A percentile compares a stretch with the other conserved stretches of the same genome.
phyloP scores from a whole-genome alignment of 768 basidiomycete species.

The Tulasnella sp. region DNA sequence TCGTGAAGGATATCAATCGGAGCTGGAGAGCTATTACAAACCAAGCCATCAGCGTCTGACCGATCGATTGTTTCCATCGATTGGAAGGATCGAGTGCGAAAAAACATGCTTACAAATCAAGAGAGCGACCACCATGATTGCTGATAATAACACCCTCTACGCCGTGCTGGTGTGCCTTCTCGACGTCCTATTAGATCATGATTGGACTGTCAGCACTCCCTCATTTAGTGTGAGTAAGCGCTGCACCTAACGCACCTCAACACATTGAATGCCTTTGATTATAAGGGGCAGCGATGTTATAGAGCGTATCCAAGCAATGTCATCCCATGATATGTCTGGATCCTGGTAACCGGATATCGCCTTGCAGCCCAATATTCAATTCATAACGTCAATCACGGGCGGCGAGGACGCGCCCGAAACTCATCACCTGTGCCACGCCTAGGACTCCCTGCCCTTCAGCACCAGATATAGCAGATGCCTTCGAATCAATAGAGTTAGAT shows the following conservation, averaged over 20 bases:
- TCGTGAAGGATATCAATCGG: conserved; percentile 52
- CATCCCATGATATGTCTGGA: conserved; percentile 14
- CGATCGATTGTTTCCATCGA: background rate
- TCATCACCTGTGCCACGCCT: conserved; percentile 24
- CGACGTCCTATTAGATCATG: conserved; percentile 46
- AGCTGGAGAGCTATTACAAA: conserved; percentile 20
- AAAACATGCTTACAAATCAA: conserved; percentile 28
- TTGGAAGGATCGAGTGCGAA: background rate
- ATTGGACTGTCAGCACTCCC: conserved; percentile 1
- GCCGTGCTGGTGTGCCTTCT: conserved; percentile 71
- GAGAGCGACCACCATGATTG: conserved; percentile 70
- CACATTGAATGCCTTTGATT: conserved; percentile 35
- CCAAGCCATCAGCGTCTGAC: conserved; percentile 17
- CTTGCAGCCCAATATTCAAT: background rate
- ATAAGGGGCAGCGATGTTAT: conserved; percentile 34
- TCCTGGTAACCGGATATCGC: conserved; percentile 17
- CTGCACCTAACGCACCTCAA: conserved; percentile 30
- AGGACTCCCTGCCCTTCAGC: conserved; percentile 10
- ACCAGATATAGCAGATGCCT: conserved; percentile 21
- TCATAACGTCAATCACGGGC: background rate
- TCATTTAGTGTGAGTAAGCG: background rate
- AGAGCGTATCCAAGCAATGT: conserved; percentile 39
- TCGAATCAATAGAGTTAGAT: background rate
- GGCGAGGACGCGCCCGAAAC: background rate
- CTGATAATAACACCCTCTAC: conserved; percentile 81